These are phyloP conservation scores for Xylaria sp. DNA, from an alignment of 2,329 filamentous ascomycete species.

Conservation along the genomic window DNA sequence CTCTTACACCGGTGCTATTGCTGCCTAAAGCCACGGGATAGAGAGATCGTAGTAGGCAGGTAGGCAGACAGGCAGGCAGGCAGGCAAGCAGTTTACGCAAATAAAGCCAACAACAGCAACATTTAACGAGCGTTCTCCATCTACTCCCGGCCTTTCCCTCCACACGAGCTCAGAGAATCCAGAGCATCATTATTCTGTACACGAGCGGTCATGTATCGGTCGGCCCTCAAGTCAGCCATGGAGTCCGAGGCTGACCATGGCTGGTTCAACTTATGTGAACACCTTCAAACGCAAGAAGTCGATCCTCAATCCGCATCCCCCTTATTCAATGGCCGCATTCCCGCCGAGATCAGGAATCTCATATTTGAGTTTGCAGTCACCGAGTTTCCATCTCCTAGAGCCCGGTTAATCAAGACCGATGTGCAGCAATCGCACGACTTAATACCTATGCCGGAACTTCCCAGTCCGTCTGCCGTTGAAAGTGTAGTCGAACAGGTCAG, in stretches of 20 bases:
- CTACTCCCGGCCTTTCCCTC: background rate
- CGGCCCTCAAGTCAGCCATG: conserved; percentile 5
- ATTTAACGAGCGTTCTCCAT: background rate
- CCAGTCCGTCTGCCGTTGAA: conserved; percentile 9
- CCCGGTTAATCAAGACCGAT: conserved; percentile 13
- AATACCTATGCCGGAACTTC: conserved; percentile 18
- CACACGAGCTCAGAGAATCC: background rate
- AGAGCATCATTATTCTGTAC: background rate
- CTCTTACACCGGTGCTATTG: background rate
- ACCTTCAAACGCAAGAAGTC: conserved; percentile 35
- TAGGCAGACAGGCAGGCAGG: background rate
- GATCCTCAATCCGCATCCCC: conserved; percentile 42
- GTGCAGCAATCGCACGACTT: conserved; percentile 43
- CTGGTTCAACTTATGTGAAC: conserved; percentile 33
- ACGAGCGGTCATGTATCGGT: background rate
- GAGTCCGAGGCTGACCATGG: background rate
- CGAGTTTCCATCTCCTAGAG: conserved; percentile 36
- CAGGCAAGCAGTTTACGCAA: background rate
- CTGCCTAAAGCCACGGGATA: background rate
- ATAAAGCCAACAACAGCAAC: background rate
- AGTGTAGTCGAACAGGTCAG: conserved; percentile 9
- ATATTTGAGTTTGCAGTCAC: conserved; percentile 51
- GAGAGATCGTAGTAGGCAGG: background rate
- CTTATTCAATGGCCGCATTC: conserved; percentile 41
- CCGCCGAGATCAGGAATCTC: conserved; percentile 50